Base-by-base conservation (phyloP, 495 filamentous ascomycete species). In the Amphirosellinia nigrospora region DNA sequence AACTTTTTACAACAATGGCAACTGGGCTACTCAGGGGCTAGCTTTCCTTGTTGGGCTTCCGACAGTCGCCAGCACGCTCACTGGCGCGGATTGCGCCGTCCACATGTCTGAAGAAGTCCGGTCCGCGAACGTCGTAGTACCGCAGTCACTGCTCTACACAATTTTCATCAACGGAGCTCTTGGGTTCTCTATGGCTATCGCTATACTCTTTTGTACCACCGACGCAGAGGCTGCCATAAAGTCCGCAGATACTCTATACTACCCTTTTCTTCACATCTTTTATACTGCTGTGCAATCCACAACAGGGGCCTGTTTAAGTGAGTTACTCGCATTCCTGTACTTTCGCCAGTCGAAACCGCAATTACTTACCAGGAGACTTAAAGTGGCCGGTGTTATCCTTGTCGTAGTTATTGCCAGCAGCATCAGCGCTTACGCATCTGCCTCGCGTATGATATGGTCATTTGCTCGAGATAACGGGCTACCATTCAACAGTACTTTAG, bases 391-490 rank as follows among this genome's bases (percentile, higher is more conserved):
- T 36, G 74, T 88, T 28, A 75, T 87, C 39, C 78, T 83, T 34
- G 77, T 85, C 64, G 77, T 85, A 13, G 79, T 80, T 59, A 79
- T 80, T 63, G 79, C 82, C 41, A 79, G 81, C 53, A 77, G 80
- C 69, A 82, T 89, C 73, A 83, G 82, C 59, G 77, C 81, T 19
- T 74, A 87, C 5, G 87, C 87, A 4, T 83, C 85, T 6, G 81
- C 83, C 8, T 87, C 86, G 1, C 82, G 88, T 36, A 82, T 86
- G 56, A 79, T 80, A 16, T 90, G 85, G 84, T 82, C 88, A 0
- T 91, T 91, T 74, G 86, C 89, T 13, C 75, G 87, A 7, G 89
- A 91, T 72, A 76, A 82, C 23, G 88, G 88, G 3, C 76, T 91
- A 0, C 89, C 89, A 4, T 88, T 87, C 71, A 83, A 83, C 5